Percentiles rank a stretch among this genome's conserved stretches.
phyloP scores from a whole-genome alignment of 352 stramenopile genomes.

The Aphanomyces euteiches region DNA sequence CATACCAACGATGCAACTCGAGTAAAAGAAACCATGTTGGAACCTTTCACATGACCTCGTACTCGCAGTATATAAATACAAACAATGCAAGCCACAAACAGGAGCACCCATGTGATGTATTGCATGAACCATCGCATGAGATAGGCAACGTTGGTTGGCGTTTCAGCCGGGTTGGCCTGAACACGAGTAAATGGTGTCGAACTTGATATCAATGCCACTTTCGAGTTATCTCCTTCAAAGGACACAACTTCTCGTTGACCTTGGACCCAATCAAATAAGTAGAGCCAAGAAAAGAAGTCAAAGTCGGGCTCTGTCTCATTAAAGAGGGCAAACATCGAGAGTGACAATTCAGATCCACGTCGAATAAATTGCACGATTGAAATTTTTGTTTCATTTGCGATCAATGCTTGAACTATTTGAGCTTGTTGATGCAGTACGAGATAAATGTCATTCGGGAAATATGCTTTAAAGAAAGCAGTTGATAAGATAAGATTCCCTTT shows the following conservation, averaged over 20 bases:
- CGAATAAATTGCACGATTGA: not conserved
- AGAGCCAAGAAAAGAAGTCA: slow-evolving; percentile 19
- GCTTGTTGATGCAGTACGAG: not conserved
- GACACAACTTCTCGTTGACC: slow-evolving; percentile 18
- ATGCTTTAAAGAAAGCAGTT: not conserved
- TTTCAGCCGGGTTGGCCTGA: not conserved
- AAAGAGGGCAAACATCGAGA: not conserved
- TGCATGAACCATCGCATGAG: not conserved
- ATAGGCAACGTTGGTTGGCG: not conserved
- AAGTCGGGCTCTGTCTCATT: not conserved
- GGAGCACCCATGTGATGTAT: not conserved
- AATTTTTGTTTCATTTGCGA: not conserved
- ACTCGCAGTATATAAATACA: not conserved
- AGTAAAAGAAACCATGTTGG: slow-evolving; percentile 4
- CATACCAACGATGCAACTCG: not conserved
- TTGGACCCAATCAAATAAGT: slow-evolving; percentile 20
- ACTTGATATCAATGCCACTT: not conserved
- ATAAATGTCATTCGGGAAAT: not conserved
- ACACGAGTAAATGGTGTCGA: no score
- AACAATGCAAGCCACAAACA: not conserved
- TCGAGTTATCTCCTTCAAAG: not conserved
- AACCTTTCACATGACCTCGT: slow-evolving; percentile 9
- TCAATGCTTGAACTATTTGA: not conserved
- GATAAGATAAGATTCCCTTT: not conserved
- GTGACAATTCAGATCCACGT: not conserved